Evolutionary conservation across 345 rosid species (phyloP).

Genomic region (Arabidopsis arenosa): DNA sequence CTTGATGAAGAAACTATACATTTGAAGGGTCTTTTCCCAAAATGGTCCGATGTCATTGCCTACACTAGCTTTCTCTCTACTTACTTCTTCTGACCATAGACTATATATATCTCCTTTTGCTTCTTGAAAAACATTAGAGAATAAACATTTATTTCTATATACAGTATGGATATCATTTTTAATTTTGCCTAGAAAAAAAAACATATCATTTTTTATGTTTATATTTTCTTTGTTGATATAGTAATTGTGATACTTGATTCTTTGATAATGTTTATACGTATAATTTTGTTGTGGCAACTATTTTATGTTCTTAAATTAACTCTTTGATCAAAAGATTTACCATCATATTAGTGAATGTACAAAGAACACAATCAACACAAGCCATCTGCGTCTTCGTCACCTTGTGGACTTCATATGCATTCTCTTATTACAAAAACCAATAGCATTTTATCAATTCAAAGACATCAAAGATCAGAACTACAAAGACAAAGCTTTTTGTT

Average conservation of each 20-base stretch:
- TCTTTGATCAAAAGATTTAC: too few relatives aligned
- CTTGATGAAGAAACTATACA: constrained; percentile 62
- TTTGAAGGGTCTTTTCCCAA: constrained; percentile 75
- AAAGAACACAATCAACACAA: too few relatives aligned
- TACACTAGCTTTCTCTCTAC: constrained; percentile 77
- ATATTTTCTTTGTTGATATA: not conserved
- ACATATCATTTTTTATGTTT: too few relatives aligned
- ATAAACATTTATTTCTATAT: not conserved
- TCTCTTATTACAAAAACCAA: too few relatives aligned
- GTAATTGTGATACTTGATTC: not conserved
- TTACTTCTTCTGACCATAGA: constrained; percentile 57
- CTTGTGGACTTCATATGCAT: too few relatives aligned
- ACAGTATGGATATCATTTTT: too few relatives aligned
- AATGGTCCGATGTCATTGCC: constrained; percentile 80
- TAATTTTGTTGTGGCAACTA: not conserved
- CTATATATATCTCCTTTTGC: not conserved
- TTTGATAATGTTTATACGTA: not conserved
- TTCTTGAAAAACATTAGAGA: not conserved
- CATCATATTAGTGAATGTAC: too few relatives aligned
- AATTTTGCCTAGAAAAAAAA: too few relatives aligned
- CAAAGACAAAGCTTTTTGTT: too few relatives aligned
- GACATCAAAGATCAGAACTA: too few relatives aligned
- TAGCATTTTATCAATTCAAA: too few relatives aligned
- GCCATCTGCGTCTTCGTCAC: too few relatives aligned
- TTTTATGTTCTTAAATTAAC: not conserved